phyloP scores from a whole-genome alignment of 495 filamentous ascomycete genomes.

The Podospora comata region DNA sequence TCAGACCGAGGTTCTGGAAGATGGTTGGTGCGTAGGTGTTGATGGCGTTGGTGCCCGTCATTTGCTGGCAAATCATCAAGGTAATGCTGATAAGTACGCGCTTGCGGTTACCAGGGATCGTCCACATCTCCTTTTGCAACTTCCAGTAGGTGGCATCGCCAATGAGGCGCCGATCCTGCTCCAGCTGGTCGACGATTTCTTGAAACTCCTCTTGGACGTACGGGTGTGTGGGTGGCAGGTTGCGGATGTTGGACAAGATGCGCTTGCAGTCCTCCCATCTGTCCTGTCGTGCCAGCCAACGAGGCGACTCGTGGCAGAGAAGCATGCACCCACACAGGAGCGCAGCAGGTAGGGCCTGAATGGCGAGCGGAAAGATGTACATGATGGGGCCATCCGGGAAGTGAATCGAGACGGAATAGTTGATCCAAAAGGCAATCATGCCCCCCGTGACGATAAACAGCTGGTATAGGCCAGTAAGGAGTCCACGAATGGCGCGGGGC shows the following conservation, averaged over 20 bases:
- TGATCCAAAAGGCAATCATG: slow-evolving; percentile 57
- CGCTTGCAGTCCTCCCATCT: slow-evolving; percentile 63
- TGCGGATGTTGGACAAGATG: slow-evolving; percentile 55
- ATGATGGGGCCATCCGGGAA: slow-evolving; percentile 36
- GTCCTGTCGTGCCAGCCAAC: slow-evolving; percentile 67
- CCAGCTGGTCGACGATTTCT: slow-evolving; percentile 66
- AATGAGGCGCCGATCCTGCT: slow-evolving; percentile 62
- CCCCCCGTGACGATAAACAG: slow-evolving; percentile 59
- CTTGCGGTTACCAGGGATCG: slow-evolving; percentile 56
- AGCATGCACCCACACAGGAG: slow-evolving; percentile 56
- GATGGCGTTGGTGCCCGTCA: slow-evolving; percentile 46
- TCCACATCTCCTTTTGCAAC: slow-evolving; percentile 69
- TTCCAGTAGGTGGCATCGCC: slow-evolving; percentile 61
- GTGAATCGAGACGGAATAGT: slow-evolving; percentile 49
- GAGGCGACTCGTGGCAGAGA: slow-evolving; percentile 63
- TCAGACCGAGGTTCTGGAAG: slow-evolving; percentile 49
- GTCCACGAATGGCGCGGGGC: slow-evolving; percentile 50
- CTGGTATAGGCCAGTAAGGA: slow-evolving; percentile 57
- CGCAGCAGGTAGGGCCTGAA: slow-evolving; percentile 62
- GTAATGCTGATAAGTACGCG: slow-evolving; percentile 40
- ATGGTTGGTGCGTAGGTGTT: slow-evolving; percentile 54
- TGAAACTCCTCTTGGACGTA: slow-evolving; percentile 65
- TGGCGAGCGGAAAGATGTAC: slow-evolving; percentile 65
- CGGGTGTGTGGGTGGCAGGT: slow-evolving; percentile 54
- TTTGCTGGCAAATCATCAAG: slow-evolving; percentile 49